Evolutionary conservation across 2,329 filamentous ascomycete species (phyloP), one percentile per base, ranked within the genome.

Genomic region (Fusarium foetens): DNA sequence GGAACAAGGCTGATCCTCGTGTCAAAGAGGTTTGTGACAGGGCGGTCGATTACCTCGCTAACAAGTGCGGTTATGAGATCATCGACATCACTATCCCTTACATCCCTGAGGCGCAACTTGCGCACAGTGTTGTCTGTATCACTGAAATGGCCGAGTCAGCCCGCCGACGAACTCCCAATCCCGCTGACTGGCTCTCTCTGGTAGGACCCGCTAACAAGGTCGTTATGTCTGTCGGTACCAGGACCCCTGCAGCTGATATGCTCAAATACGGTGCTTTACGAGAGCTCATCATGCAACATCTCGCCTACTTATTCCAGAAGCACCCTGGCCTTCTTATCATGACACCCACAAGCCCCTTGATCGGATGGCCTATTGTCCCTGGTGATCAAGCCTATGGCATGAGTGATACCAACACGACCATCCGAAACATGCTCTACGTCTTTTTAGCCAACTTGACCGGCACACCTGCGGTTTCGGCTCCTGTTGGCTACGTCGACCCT

Each of bases 381-480:
- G 86, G 84, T 13, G 91, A 93, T 43, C 84, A 90, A 21, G 83
- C 83, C n/a, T 90, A 94, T 76, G 95, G 95, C 5, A 84, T 94
- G 73, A 91, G 87, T 41, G 92, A 98, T 79, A 91, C 87, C 1
- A 94, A 96, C 79, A 85, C 83, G 68, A 91, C 89, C 21, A 84
- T 97, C n/a, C 85, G 88, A 31, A 93, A 89, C 78, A 97, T 97
- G 94, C 89, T 92, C 80, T 97, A 94, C 81, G 90, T 93, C 21
- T 97, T 93, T 88, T 82, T 97, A 39, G 92, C 94, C 11, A 98
- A 98, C 81, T 91, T 94, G 75, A 89, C 87, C 0, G 95, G 95
- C 0, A 91, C 91, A 53, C 95, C 95, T 2, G 90, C 93, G 2
- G 88, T 97, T 17, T 90, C 86, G 49, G 90, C 90, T 39, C 94